Conservation (phyloP, 176 grass and related monocot species). For the Poa pratensis region DNA sequence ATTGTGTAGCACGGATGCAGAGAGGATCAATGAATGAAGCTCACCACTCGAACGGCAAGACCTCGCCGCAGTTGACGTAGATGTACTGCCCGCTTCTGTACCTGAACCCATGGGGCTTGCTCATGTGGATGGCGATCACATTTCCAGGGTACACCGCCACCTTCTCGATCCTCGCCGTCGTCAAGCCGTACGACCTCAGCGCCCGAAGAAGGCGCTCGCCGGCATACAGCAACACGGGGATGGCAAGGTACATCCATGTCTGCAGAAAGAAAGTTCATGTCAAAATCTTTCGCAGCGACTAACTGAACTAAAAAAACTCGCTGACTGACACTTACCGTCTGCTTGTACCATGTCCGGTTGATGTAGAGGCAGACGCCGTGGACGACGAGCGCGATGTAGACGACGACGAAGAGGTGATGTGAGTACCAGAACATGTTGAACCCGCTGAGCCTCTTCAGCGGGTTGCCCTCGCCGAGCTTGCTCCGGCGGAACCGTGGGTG, state of each 20-base stretch:
- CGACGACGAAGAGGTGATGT: constrained; percentile 90
- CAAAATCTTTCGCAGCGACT: neutral
- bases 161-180: constrained; percentile 80
- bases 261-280: neutral
- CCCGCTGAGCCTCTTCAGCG: constrained; percentile 56
- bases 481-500: constrained; percentile 81
- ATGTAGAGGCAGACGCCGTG: constrained; percentile 89
- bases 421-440: constrained; percentile 99
- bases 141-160: constrained; percentile 90
- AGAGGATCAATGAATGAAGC: neutral
- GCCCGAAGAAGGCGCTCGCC: constrained; percentile 76
- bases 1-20: neutral
- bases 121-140: constrained; percentile 84
- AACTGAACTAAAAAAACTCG: neutral
- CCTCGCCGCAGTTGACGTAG: constrained; percentile 80
- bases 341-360: constrained; percentile 75
- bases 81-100: constrained; percentile 99
- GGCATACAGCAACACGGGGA: constrained; percentile 69
- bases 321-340: constrained; percentile 55
- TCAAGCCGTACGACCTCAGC: constrained; percentile 72
- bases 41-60: constrained; percentile 95
- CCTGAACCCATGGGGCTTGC: constrained; percentile 79
- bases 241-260: constrained; percentile 97
- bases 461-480: constrained; percentile 62
- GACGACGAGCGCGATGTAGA: constrained; percentile 67